A percentile compares a stretch with the other conserved stretches of the same genome.
These are phyloP conservation scores for Conticribra weissflogii DNA, from an alignment of 108 stramenopile genomes.

Conservation along the genomic window DNA sequence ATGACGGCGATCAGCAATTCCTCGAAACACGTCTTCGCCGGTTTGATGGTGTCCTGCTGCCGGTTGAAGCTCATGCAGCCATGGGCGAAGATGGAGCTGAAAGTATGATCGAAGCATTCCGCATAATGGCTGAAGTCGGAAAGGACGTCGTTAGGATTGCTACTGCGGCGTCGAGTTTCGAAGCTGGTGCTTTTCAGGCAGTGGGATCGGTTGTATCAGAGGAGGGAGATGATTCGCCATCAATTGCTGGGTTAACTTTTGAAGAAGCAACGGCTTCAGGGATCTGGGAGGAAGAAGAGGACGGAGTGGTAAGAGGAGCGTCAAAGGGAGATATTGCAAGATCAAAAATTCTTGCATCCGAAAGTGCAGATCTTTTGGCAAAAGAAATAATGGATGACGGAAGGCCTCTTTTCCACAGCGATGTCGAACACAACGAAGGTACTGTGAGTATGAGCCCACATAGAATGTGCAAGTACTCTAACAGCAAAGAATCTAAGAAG, in stretches of 20 bases:
- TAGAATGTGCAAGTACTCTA: slow-evolving; percentile 73
- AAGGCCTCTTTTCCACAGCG: slow-evolving; percentile 23
- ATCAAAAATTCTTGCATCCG: slow-evolving; percentile 50
- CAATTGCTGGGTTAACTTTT: slow-evolving; percentile 42
- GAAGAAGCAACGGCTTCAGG: slow-evolving; percentile 46
- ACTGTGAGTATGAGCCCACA: slow-evolving; percentile 81
- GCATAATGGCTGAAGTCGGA: slow-evolving; percentile 59
- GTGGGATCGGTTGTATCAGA: slow-evolving; percentile 20
- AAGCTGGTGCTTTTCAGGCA: slow-evolving; percentile 45
- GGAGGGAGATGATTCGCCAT: slow-evolving; percentile 30
- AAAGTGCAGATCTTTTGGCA: slow-evolving; percentile 56
- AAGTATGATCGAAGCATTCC: slow-evolving; percentile 57
- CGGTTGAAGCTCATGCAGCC: slow-evolving; percentile 45
- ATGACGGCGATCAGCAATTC: slow-evolving; percentile 73
- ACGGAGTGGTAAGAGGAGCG: neutral
- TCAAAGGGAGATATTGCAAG: slow-evolving; percentile 26
- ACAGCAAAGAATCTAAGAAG: slow-evolving; percentile 33
- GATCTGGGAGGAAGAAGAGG: slow-evolving; percentile 13
- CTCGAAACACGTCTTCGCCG: slow-evolving; percentile 73
- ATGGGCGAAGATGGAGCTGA: slow-evolving; percentile 58
- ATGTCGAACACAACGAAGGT: slow-evolving; percentile 53
- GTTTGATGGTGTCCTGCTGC: slow-evolving; percentile 54
- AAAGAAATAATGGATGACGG: slow-evolving; percentile 86
- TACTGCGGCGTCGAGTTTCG: slow-evolving; percentile 65
- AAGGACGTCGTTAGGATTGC: slow-evolving; percentile 80